Base-by-base conservation (phyloP, 106 monocot species). In the Dactylorhiza incarnata region DNA sequence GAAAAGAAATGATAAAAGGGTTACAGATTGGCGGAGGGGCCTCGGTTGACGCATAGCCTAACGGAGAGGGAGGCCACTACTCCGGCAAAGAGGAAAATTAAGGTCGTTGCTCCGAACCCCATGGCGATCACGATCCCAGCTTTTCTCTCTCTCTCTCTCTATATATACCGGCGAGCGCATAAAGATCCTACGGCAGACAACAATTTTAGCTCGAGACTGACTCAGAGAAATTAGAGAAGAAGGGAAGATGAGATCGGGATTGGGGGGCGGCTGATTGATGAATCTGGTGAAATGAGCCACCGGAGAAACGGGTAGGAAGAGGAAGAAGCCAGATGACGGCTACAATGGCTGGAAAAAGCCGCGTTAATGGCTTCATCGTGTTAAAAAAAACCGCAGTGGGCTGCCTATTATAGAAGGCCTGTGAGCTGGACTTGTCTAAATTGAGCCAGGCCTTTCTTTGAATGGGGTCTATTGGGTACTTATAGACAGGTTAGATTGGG, bases 21-120 rank as follows among this genome's bases (percentile, higher is more conserved):
- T 65, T 90, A 97, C 97, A 94, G 91, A 81, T 97, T 97, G 53
- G 89, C 91, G 82, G 97, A 94, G 11, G 89, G 75, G 47, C 93
- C 93, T 70, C 93, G 84, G 84, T 91, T 97, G 93, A 84, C 91
- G 86, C 91, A 94, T 78, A 97, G 79, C 49, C 80, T 80, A 75
- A 85, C 62, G 81, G 83, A 85, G 84, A 89, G 79, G 73, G 85
- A 87, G 69, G 87, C 91, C 71, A 85, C 81, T 72, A 94, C 12
- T 78, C 93, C 97, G 46, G 81, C 83, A 46, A 87, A 45, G 45
- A 82, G 19, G 84, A 91, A 97, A 82, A 91, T 97, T 58, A 89
- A 73, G n/a, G 89, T 87, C 70, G 93, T 91, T 66, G 81, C 77
- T 86, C 71, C 83, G 85, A 96, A 96, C n/a, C 88, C 85, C 95